These are phyloP conservation scores for Fusarium neocosmosporiellum DNA, from an alignment of 2,329 filamentous ascomycete genomes.

Conservation along the genomic window DNA sequence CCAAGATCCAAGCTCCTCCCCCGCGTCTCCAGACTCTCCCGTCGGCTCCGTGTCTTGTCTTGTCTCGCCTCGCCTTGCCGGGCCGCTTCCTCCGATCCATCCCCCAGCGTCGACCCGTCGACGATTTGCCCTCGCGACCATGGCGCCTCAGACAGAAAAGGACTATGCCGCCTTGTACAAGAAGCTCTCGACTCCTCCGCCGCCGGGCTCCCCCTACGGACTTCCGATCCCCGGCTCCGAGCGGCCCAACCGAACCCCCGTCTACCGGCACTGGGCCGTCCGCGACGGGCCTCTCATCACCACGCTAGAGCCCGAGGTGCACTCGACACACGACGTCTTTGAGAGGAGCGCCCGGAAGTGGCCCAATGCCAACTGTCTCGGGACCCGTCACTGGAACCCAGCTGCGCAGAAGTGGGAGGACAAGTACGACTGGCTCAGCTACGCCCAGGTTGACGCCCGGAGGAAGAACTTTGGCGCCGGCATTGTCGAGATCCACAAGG, in stretches of 20 bases:
- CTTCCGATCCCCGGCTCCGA: slow-evolving; percentile 81
- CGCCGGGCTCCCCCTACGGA: slow-evolving; percentile 81
- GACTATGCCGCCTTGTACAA: slow-evolving; percentile 55
- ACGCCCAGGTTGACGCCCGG: slow-evolving; percentile 80
- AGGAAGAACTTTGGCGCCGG: slow-evolving; percentile 88
- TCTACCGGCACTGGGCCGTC: slow-evolving; percentile 88
- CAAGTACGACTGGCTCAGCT: slow-evolving; percentile 86
- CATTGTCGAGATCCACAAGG: slow-evolving; percentile 82
- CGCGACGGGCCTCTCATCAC: slow-evolving; percentile 76
- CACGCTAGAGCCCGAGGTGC: slow-evolving; percentile 76
- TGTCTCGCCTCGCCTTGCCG: slow-evolving; percentile 24
- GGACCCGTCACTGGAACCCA: slow-evolving; percentile 82
- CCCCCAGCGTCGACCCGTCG: slow-evolving; percentile 5
- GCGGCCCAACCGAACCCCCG: slow-evolving; percentile 74
- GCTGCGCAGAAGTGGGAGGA: slow-evolving; percentile 77
- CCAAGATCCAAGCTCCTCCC: slow-evolving; percentile 12
- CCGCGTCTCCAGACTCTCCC: slow-evolving; percentile 16
- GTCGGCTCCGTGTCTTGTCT: slow-evolving; percentile 10
- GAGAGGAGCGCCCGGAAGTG: slow-evolving; percentile 72
- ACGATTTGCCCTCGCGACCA: slow-evolving; percentile 35
- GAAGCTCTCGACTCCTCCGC: slow-evolving; percentile 71
- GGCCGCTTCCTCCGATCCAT: slow-evolving; percentile 14
- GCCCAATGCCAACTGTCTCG: slow-evolving; percentile 79
- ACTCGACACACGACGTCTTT: slow-evolving; percentile 84
- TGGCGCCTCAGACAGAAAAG: slow-evolving; percentile 47